Conservation (phyloP, 768 basidiomycete species). For the Pulveroboletus sp. region DNA sequence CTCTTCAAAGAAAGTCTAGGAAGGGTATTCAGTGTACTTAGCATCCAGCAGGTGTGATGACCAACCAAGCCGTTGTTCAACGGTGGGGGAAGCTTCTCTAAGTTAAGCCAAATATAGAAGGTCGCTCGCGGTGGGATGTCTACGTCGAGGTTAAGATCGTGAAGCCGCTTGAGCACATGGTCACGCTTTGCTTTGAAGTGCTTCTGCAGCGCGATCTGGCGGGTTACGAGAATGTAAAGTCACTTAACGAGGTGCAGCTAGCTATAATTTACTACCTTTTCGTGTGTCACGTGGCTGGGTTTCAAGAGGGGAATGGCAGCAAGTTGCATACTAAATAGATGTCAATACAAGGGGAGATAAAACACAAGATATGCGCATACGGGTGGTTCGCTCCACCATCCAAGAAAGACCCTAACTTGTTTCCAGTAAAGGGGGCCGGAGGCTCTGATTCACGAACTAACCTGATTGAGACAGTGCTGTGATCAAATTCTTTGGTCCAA, state of each 20-base stretch:
- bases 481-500: constrained; percentile 85
- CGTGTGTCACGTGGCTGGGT: constrained; percentile 57
- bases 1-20: constrained; percentile 89
- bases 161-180: constrained; percentile 79
- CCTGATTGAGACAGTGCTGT: constrained; percentile 90
- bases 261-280: constrained; percentile 47
- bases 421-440: neutral
- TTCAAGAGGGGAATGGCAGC: constrained; percentile 84
- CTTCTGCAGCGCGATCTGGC: constrained; percentile 71
- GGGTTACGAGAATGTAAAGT: neutral
- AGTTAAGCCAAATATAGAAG: constrained; percentile 93
- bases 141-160: constrained; percentile 73
- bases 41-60: constrained; percentile 5
- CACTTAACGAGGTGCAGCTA: neutral
- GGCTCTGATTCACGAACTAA: constrained; percentile 14
- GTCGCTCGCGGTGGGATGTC: constrained; percentile 72
- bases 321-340: constrained; percentile 60
- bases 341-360: neutral
- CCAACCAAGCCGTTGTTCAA: constrained; percentile 81
- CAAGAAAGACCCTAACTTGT: constrained; percentile 65
- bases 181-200: constrained; percentile 92
- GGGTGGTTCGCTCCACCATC: constrained; percentile 95
- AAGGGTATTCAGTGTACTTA: neutral
- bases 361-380: constrained; percentile 38
- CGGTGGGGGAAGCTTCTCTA: constrained; percentile 73